phyloP scores from a whole-genome alignment of 306 rosid species.

The Leucaena leucocephala region DNA sequence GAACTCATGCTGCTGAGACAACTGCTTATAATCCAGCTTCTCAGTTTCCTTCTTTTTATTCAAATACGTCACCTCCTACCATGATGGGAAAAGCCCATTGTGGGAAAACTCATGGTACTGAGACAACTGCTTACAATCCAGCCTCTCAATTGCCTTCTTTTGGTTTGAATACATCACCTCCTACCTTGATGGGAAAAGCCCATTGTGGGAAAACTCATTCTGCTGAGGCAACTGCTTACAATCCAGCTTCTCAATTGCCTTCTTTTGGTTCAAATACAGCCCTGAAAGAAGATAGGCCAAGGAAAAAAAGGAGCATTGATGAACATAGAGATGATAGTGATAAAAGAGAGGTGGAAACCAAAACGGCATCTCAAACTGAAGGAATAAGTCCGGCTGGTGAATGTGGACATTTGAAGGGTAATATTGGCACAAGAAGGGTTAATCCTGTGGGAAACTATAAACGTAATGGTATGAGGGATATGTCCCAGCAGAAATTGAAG shows the following conservation, averaged over 20 bases:
- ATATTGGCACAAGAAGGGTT: conserved; percentile 44
- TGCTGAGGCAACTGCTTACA: conserved; percentile 42
- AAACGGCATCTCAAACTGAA: conserved; percentile 37
- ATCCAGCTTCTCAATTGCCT: conserved; percentile 40
- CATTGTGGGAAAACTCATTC: conserved; percentile 35
- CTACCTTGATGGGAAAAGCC: conserved; percentile 38
- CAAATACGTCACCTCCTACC: too few species aligned
- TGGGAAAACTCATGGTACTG: too few species aligned
- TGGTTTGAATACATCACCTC: background rate
- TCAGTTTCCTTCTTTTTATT: too few species aligned
- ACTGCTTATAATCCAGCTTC: too few species aligned
- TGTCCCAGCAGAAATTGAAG: conserved; percentile 46
- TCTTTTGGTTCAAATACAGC: conserved; percentile 38
- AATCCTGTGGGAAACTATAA: conserved; percentile 42
- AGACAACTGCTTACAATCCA: too few species aligned
- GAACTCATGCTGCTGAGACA: too few species aligned
- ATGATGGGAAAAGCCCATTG: too few species aligned
- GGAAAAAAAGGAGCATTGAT: conserved; percentile 44
- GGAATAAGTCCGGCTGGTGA: conserved; percentile 39
- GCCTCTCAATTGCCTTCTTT: too few species aligned
- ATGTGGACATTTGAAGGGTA: conserved; percentile 47
- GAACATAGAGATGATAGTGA: conserved; percentile 34
- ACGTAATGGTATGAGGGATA: conserved; percentile 44
- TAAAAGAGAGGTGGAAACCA: conserved; percentile 28
- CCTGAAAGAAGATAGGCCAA: conserved; percentile 44